Conservation (phyloP, 1,284 basidiomycete genomes). For the Cryptococcus deneoformans region DNA sequence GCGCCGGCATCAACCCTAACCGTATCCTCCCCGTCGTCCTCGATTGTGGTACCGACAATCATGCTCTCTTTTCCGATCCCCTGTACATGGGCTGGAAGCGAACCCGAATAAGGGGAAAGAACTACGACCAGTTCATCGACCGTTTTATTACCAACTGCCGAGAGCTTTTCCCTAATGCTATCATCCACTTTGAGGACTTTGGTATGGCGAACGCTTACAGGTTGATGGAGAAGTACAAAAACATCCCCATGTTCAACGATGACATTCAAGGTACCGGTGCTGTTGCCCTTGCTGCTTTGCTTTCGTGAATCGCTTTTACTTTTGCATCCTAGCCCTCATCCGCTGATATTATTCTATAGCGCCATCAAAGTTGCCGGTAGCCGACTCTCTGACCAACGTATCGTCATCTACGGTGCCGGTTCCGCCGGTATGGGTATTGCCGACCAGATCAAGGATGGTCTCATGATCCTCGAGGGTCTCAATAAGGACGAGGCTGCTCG, state of each 20-base stretch:
- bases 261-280: slow-evolving; percentile 81
- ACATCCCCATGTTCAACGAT: slow-evolving; percentile 64
- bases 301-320: slow-evolving; percentile 35
- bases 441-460: slow-evolving; percentile 64
- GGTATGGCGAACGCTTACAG: slow-evolving; percentile 64
- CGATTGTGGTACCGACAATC: slow-evolving; percentile 75
- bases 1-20: slow-evolving; percentile 74
- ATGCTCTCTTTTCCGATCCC: slow-evolving; percentile 49
- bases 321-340: background rate
- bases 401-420: slow-evolving; percentile 75
- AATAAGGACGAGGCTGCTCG: slow-evolving; percentile 61
- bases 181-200: slow-evolving; percentile 53
- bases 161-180: slow-evolving; percentile 50
- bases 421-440: slow-evolving; percentile 77
- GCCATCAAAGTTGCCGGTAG: slow-evolving; percentile 66
- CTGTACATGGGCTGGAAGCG: slow-evolving; percentile 52
- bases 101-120: slow-evolving; percentile 50
- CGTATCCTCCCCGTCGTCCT: slow-evolving; percentile 62
- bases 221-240: slow-evolving; percentile 63
- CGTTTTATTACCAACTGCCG: slow-evolving; percentile 52
- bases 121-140: slow-evolving; percentile 50
- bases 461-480: slow-evolving; percentile 62
- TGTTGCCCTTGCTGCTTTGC: slow-evolving; percentile 63
- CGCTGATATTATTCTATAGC: slow-evolving; percentile 13
- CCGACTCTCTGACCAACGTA: slow-evolving; percentile 68